These are phyloP conservation scores for Stylosanthes scabra DNA, from an alignment of 331 rosid species.

Conservation along the genomic window DNA sequence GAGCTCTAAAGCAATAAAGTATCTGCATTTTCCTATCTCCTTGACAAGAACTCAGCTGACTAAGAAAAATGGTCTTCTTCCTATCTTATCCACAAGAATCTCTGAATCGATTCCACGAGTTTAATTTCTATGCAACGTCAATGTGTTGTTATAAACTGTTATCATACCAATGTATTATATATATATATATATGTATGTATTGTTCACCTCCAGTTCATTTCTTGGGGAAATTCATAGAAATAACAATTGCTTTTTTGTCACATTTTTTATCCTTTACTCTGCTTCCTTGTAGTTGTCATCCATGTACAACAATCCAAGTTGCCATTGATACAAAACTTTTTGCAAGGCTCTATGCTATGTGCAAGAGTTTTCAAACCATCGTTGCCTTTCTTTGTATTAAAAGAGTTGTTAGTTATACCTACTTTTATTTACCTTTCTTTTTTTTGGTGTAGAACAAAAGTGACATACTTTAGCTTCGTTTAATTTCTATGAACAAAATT, in stretches of 20 bases:
- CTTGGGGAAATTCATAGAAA: too few relatives aligned
- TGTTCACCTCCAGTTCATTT: conserved; percentile 25
- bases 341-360: neutral
- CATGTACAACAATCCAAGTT: neutral
- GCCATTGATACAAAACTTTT: conserved; percentile 14
- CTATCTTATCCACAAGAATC: too few relatives aligned
- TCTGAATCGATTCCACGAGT: too few relatives aligned
- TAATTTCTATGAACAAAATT: too few relatives aligned
- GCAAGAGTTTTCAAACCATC: neutral
- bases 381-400: neutral
- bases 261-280: neutral
- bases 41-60: conserved; percentile 23
- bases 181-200: neutral
- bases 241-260: conserved; percentile 1
- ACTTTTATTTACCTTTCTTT: too few relatives aligned
- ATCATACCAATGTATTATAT: neutral
- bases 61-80: too few relatives aligned
- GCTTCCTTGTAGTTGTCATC: neutral
- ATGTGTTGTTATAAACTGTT: conserved; percentile 4
- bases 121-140: too few relatives aligned
- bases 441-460: too few relatives aligned
- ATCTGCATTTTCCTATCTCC: neutral
- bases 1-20: conserved; percentile 62
- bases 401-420: too few relatives aligned
- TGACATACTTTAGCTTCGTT: too few relatives aligned